Evolutionary conservation across 116 monocot genomes (phyloP), one percentile per base, ranked within the genome.

Genomic region (Dioscorea cayenensis): DNA sequence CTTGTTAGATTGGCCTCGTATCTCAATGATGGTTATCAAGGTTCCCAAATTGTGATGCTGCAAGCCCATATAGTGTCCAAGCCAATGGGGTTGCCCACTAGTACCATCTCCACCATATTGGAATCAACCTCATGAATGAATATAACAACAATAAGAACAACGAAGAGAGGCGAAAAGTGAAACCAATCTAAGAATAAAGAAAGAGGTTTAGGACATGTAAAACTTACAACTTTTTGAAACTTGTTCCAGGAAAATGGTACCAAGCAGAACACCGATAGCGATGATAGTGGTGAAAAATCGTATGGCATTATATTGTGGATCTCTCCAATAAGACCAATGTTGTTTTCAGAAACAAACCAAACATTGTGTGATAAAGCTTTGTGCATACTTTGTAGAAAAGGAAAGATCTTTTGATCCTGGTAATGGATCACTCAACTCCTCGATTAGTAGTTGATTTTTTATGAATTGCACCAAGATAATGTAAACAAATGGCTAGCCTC

Each of bases 71-170:
- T 2, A 89, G 78, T 14, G 89, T 85, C 91, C 86, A 95, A 0
- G 95, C 75, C 13, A 89, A 64, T 6, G 92, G 95, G 43, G 71
- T 74, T 11, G 71, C 74, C 94, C 94, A 94, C 75, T 84, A 94
- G 70, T 80, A 88, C 94, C 94, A 94, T 68, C 92, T 87, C 92
- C 89, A 89, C 92, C 95, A 91, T 65, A 80, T 73, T 6, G 95
- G 95, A n/a, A 89, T 85, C 52, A 73, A 7, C 95, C 90, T 55
- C 32, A 32, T 32, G 4, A 32, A 32, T 32, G 4, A 32, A 32
- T 32, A 3, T 32, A 32, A 32, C 32, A 32, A 32, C 32, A 32
- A 25, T 25, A 25, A 25, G 49, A 52, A 52, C 13, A 16, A 52
- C 25, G 52, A 14, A 4, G 52, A 52, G 17, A 52, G 52, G 16